phyloP scores from a whole-genome alignment of 306 rosid species.

The Neltuma alba region DNA sequence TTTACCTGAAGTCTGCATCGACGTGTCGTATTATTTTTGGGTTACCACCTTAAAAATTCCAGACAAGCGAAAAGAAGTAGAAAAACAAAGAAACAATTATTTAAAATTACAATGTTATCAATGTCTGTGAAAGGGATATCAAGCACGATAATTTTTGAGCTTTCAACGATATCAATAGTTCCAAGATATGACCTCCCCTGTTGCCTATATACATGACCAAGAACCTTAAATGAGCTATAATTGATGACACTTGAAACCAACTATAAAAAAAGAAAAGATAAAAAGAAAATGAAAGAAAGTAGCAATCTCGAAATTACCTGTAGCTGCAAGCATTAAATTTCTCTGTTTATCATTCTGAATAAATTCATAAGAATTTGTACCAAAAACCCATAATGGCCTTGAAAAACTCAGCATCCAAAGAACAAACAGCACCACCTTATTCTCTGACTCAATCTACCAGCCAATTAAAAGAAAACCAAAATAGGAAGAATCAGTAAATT shows the following conservation, averaged over 20 bases:
- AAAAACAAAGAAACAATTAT: constrained; percentile 29
- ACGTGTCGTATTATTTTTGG: constrained; percentile 15
- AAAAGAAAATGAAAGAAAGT: constrained; percentile 11
- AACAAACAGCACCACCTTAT: constrained; percentile 65
- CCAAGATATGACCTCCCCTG: constrained; percentile 85
- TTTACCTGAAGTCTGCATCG: constrained; percentile 63
- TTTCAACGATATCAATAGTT: constrained; percentile 64
- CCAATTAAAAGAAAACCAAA: constrained; percentile 31
- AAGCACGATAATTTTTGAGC: constrained; percentile 54
- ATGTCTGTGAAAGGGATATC: constrained; percentile 88
- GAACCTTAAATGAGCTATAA: constrained; percentile 15
- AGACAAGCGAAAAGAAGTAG: background rate
- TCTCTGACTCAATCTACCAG: constrained; percentile 72
- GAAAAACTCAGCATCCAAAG: constrained; percentile 89
- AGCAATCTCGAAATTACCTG: constrained; percentile 57
- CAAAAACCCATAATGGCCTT: constrained; percentile 83
- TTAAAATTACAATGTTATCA: constrained; percentile 65
- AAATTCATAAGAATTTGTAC: constrained; percentile 80
- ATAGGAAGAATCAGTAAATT: background rate
- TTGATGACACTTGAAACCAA: background rate
- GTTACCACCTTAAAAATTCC: constrained; percentile 21
- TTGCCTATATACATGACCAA: constrained; percentile 58
- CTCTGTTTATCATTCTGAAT: constrained; percentile 47
- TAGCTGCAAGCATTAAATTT: constrained; percentile 75
- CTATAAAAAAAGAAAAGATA: constrained; percentile 15